Base-by-base conservation (phyloP, 306 rosid species). In the Purshia tridentata region DNA sequence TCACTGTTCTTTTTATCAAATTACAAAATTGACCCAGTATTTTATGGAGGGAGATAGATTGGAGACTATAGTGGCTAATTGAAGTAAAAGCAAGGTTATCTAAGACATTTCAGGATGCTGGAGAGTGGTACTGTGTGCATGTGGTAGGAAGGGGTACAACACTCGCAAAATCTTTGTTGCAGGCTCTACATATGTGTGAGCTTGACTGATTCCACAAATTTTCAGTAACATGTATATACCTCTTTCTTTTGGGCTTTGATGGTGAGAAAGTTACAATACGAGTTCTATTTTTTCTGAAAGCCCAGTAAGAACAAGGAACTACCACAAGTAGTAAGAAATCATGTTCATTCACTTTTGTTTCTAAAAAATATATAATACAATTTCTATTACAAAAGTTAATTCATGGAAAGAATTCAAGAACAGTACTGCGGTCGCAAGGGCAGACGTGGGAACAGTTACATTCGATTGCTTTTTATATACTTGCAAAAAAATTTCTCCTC, bases 401-500 rank as follows among this genome's bases (percentile, higher is more conserved):
- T 48, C 16, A 35, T n/a, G 9, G 54, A 39, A 13, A 65, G 45
- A 16, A n/a, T 9, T 6, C n/a, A 29, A 57, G 35, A 57, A 23
- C 35, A 29, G 35, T 29, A 19, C 4, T 1, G 41, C 23, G 41
- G 18, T 29, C 15, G 64, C 54, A 22, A 56, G 15, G 15, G 9
- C 39, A 22, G 47, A 13, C 7, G 4, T 19, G 47, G 49, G 42
- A 12, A 51, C 18, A 61, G 19, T 61, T 73, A 77, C 2, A 63
- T 46, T 5, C 22, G 54, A 18, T 55, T 83, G 51, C 69, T 65
- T 65, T 73, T 68, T 60, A 84, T 82, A 75, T 88, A 90, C 68
- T 87, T 86, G 11, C 74, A 69, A 52, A 88, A 90, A 52, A 81
- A 80, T 49, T 81, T 82, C 67, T 90, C 96, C 62, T 74, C 82